These are phyloP conservation scores for Protomyces macrosporus DNA, from an alignment of 1,139 yeast genomes.

Conservation along the genomic window DNA sequence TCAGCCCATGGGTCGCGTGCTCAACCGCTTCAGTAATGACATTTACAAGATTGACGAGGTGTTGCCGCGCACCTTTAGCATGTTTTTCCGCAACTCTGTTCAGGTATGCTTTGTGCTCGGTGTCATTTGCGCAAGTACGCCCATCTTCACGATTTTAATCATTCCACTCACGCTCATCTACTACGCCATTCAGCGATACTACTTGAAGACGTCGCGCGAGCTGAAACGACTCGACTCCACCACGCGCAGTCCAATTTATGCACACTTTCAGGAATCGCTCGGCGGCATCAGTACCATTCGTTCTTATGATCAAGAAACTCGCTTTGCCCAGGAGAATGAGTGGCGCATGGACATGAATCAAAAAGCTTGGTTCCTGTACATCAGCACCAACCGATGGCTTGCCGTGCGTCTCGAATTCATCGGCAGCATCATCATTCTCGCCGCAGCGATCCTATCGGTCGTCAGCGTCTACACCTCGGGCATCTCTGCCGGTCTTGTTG, in stretches of 20 bases:
- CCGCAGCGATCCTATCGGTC: constrained; percentile 56
- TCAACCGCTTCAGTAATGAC: constrained; percentile 91
- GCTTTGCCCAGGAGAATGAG: constrained; percentile 60
- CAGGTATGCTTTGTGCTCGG: constrained; percentile 73
- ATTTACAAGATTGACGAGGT: constrained; percentile 87
- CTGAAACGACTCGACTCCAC: constrained; percentile 90
- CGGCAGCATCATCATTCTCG: constrained; percentile 58
- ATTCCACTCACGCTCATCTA: constrained; percentile 69
- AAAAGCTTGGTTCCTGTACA: constrained; percentile 52
- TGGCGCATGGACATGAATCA: constrained; percentile 60
- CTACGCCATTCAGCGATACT: constrained; percentile 80
- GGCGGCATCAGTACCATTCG: constrained; percentile 86
- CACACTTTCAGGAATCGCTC: constrained; percentile 93
- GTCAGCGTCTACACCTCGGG: constrained; percentile 45
- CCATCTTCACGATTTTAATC: constrained; percentile 71
- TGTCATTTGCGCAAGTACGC: constrained; percentile 83
- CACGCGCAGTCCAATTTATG: constrained; percentile 87
- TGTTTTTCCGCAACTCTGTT: constrained; percentile 67
- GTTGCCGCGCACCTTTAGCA: constrained; percentile 74
- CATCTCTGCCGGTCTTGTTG: constrained; percentile 63
- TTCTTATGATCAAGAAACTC: constrained; percentile 70
- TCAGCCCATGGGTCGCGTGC: constrained; percentile 89
- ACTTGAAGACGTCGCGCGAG: constrained; percentile 85
- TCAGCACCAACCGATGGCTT: constrained; percentile 67
- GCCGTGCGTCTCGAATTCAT: constrained; percentile 62